Conservation (phyloP, 2,329 filamentous ascomycete species). For the Colletotrichum camelliae region DNA sequence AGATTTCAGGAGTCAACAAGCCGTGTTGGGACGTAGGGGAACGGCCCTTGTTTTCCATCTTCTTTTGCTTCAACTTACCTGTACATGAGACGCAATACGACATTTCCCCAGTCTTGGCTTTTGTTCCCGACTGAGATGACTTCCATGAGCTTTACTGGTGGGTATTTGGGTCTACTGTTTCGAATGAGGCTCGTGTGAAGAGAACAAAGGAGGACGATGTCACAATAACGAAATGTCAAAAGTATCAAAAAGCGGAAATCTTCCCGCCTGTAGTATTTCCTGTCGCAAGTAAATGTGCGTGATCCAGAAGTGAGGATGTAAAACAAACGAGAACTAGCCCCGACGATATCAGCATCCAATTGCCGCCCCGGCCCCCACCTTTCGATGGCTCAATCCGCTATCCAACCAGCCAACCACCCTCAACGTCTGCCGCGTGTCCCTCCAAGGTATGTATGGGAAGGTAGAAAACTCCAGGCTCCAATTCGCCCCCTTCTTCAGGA, state of each 20-base stretch:
- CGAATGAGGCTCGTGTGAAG: background rate
- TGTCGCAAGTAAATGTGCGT: background rate
- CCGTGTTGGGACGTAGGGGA: background rate
- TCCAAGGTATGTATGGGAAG: background rate
- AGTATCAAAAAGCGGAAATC: background rate
- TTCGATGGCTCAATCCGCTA: background rate
- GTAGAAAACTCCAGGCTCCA: conserved; percentile 15
- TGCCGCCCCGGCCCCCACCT: background rate
- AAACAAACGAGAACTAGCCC: background rate
- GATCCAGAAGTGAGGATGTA: background rate
- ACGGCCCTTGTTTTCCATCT: background rate
- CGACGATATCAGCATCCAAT: background rate
- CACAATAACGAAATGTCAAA: background rate
- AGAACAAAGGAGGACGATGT: background rate
- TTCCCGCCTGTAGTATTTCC: background rate
- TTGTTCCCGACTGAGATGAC: background rate
- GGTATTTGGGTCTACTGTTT: background rate
- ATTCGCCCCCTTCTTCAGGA: background rate
- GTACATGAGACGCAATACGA: background rate
- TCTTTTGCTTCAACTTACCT: background rate
- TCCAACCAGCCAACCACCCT: background rate
- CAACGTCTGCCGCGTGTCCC: background rate
- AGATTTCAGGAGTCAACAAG: background rate
- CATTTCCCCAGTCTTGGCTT: background rate
- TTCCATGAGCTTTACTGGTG: background rate